Percentiles rank a stretch among this genome's conserved stretches.
These are phyloP conservation scores for Lagenidium giganteum DNA, from an alignment of 352 stramenopile genomes.

Conservation along the genomic window DNA sequence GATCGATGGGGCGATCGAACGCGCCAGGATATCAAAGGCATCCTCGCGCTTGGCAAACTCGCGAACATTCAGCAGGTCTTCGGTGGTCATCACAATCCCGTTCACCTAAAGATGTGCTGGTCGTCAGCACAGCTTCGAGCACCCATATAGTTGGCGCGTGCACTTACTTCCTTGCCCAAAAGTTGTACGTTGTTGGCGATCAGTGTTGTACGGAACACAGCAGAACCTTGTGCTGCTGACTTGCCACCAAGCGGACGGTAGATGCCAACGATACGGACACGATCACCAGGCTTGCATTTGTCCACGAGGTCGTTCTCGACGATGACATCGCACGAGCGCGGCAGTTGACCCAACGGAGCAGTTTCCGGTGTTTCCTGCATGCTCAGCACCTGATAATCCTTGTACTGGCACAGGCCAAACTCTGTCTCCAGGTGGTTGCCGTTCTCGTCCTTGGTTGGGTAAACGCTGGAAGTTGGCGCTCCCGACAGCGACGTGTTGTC, in stretches of 20 bases:
- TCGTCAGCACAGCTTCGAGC: background rate
- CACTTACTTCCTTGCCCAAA: conserved; percentile 87
- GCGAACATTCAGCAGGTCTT: conserved; percentile 93
- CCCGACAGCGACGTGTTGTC: conserved; percentile 95
- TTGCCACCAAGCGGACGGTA: conserved; percentile 90
- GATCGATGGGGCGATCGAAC: conserved; percentile 96
- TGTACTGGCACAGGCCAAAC: conserved; percentile 97
- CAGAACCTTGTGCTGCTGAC: conserved; percentile 68
- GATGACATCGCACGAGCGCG: conserved; percentile 96
- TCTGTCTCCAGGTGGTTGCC: conserved; percentile 97
- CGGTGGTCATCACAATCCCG: conserved; percentile 87
- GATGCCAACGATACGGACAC: conserved; percentile 93
- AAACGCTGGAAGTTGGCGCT: conserved; percentile 85
- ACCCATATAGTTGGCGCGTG: background rate
- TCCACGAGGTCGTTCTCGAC: conserved; percentile 99
- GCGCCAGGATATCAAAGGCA: conserved; percentile 90
- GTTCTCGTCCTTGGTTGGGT: conserved; percentile 95
- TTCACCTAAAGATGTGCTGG: conserved; percentile 47
- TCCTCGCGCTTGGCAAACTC: conserved; percentile 89
- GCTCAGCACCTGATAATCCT: conserved; percentile 96
- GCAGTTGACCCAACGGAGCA: conserved; percentile 95
- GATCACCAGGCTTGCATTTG: conserved; percentile 97
- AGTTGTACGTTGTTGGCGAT: conserved; percentile 96
- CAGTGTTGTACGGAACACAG: conserved; percentile 95
- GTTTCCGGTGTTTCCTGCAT: conserved; percentile 91